Base-by-base conservation (phyloP, 768 basidiomycete species). In the Suillus ampliporus region DNA sequence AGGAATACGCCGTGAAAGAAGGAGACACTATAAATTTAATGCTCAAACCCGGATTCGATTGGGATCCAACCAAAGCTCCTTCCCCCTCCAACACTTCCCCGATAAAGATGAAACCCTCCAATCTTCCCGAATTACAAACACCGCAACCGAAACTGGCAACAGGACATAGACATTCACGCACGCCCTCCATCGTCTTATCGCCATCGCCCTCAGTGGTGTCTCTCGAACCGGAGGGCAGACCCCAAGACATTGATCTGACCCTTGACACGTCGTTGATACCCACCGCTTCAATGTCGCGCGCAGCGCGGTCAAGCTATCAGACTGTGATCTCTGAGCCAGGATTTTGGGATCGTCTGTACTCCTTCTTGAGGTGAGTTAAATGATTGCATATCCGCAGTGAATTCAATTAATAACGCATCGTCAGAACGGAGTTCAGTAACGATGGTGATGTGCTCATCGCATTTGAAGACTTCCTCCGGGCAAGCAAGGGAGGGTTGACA, bases 391-490 rank as follows among this genome's bases (percentile, higher is more conserved):
- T 61, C 23, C 14, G 19, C 40, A 10, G 15, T 3, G 31, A 40
- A 37, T 21, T 13, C 11, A 5, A 1, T 37, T 62, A 9, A 23
- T 47, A 14, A 56, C 48, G 57, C 58, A 59, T 43, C 35, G 53
- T 9, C 61, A 91, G 89, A 66, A 74, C 78, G 10, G 86, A 94
- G 71, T 93, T 92, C 66, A 68, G 79, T 26, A 83, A 82, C 38
- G 83, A 84, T 31, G 75, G 80, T 41, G 95, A 96, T 67, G 87
- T 86, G 1, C 80, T 87, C 35, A 74, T 77, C 17, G 92, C 89
- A 1, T 98, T 94, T 77, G 96, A 98, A 76, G 87, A 89, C 60
- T 97, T 94, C 78, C 83, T 99, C 67, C 80, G 86, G 21, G 91
- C 89, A 0, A 89, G 87, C 74, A 96, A 96, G 72, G 89, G 87